A percentile compares a stretch with the other conserved stretches of the same genome.
Evolutionary conservation across 1,139 yeast species (phyloP).

Genomic region (Hemisphaericaspora xylofermentans): DNA sequence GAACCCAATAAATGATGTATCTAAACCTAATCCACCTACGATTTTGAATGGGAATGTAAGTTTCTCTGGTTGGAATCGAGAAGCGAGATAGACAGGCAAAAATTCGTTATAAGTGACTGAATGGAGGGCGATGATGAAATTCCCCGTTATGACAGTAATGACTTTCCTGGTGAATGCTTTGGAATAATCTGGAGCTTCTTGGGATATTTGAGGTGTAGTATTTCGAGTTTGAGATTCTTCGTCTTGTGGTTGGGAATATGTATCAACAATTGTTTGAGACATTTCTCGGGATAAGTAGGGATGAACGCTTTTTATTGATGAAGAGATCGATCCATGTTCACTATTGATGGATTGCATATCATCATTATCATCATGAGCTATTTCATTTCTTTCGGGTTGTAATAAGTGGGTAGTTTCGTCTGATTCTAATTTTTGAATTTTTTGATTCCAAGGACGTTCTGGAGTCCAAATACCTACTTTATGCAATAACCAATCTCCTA

Average conservation of each 20-base stretch:
- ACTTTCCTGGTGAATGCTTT: conserved; percentile 24
- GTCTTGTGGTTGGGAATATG: conserved; percentile 27
- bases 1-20: conserved; percentile 50
- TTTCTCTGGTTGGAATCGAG: conserved; percentile 34
- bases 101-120: conserved; percentile 54
- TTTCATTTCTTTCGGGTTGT: conserved; percentile 2
- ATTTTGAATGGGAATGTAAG: conserved; percentile 39
- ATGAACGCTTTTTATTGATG: conserved; percentile 22
- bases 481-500: conserved; percentile 46
- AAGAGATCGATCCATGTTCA: conserved; percentile 10
- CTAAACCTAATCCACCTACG: conserved; percentile 31
- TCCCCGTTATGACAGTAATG: conserved; percentile 16
- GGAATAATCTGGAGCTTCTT: conserved; percentile 9
- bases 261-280: conserved; percentile 38
- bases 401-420: conserved; percentile 8
- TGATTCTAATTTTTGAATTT: neutral
- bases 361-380: neutral
- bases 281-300: conserved; percentile 30
- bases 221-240: neutral
- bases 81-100: conserved; percentile 57
- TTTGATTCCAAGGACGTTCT: conserved; percentile 32
- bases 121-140: conserved; percentile 32
- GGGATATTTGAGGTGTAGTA: neutral
- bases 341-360: conserved; percentile 8
- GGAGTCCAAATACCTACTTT: conserved; percentile 31